Base-by-base conservation (phyloP, 2,329 filamentous ascomycete genomes). In the Botrytis fabae region DNA sequence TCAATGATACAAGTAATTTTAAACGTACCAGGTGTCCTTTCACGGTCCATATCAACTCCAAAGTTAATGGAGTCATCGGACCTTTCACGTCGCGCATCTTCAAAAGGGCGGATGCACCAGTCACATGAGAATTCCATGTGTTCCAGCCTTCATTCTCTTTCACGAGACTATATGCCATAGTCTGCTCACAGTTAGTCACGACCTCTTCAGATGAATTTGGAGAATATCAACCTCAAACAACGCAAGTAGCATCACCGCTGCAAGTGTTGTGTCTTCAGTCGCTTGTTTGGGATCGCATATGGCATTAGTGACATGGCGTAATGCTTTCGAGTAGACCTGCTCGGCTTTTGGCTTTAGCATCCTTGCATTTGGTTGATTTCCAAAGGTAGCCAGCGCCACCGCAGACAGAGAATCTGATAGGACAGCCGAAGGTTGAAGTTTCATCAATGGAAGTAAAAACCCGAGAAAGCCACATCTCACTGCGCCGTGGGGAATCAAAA, bases 101-200 rank as follows among this genome's bases (percentile, higher is more conserved):
- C 32, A 72, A 35, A 8, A 72, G 63, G 18, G 63, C 54, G 18
- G 32, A 61, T 22, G 70, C 70, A 12, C 70, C 70, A 16, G 28
- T 69, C 22, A 61, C 28, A 42, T 72, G 70, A 48, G 70, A 72
- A 16, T 72, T 72, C 70, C 70, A 69, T 20, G 70, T 69, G 65
- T 69, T 69, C 63, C 70, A 72, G 9, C 70, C 70, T 25, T 61
- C 25, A 38, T 57, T 66, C 25, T 72, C 38, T 61, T 72, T 69
- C 1, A 72, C 63, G 7, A 72, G 63, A 25, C 62, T 68, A 40
- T 61, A 38, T 69, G 70, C 60, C 32, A 72, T 57, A 40, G 40
- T 72, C 70, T 72, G 40, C 25, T 20, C 16, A 60, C 2, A 16
- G 40, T 72, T 38, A 72, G 70, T 20, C 9, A 40, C 20, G 6